Conservation (phyloP, 1,284 basidiomycete genomes). For the Microbotryum saponariae region DNA sequence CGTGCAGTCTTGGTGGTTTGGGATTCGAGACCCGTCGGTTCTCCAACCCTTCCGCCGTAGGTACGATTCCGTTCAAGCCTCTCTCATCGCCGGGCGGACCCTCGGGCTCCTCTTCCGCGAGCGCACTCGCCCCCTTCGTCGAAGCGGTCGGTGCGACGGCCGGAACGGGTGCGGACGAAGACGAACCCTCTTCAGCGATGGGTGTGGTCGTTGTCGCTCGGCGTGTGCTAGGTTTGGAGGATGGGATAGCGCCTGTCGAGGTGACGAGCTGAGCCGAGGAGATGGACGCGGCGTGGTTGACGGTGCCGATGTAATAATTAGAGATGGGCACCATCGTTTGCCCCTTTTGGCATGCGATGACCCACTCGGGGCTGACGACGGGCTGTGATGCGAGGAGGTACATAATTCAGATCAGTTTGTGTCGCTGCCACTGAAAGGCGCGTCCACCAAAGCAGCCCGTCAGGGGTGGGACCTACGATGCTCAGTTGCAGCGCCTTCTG, state of each 20-base stretch:
- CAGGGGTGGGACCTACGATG: slow-evolving; percentile 42
- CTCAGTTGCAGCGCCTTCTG: slow-evolving; percentile 81
- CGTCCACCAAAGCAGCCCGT: neutral
- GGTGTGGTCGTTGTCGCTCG: neutral
- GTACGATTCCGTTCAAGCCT: too few species aligned
- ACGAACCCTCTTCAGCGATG: slow-evolving; percentile 1
- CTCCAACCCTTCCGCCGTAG: too few species aligned
- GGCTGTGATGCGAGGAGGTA: slow-evolving; percentile 21
- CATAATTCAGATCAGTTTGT: neutral
- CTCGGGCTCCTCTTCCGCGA: slow-evolving; percentile 4
- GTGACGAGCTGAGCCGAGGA: slow-evolving; percentile 30
- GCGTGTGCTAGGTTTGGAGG: neutral
- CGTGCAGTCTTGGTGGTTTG: too few species aligned
- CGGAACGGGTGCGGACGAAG: neutral
- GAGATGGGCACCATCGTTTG: slow-evolving; percentile 39
- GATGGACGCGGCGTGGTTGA: slow-evolving; percentile 32
- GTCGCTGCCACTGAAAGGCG: neutral
- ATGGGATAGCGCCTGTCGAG: slow-evolving; percentile 2
- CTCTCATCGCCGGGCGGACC: neutral
- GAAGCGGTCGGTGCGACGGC: neutral
- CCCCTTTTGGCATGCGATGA: slow-evolving; percentile 36
- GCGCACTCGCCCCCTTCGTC: neutral
- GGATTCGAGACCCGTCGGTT: too few species aligned
- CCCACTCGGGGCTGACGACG: slow-evolving; percentile 38
- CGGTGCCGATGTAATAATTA: slow-evolving; percentile 27